These are phyloP conservation scores for Ascosphaera aggregata DNA, from an alignment of 2,329 filamentous ascomycete species.

Conservation along the genomic window DNA sequence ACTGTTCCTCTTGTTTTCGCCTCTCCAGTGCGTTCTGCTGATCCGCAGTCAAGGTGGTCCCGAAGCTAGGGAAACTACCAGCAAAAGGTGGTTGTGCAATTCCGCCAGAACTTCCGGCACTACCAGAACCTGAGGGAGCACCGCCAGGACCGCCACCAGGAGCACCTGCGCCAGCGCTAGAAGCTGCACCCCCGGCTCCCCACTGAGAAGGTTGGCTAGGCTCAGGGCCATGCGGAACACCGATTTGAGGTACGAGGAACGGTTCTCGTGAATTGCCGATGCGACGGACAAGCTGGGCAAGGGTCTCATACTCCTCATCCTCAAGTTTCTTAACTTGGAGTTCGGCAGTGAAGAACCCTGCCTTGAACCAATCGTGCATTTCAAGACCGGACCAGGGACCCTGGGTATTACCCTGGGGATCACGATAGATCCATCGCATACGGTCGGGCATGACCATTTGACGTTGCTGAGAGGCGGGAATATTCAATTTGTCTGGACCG, in stretches of 20 bases:
- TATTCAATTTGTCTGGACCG: no score
- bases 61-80: slow-evolving; percentile 85
- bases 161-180: slow-evolving; percentile 12
- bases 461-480: slow-evolving; percentile 45
- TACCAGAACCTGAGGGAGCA: slow-evolving; percentile 9
- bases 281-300: slow-evolving; percentile 80
- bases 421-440: slow-evolving; percentile 96
- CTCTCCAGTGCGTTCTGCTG: slow-evolving; percentile 95
- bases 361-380: slow-evolving; percentile 99
- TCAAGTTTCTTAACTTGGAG: slow-evolving; percentile 87
- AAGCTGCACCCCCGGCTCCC: slow-evolving; percentile 11
- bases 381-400: slow-evolving; percentile 90
- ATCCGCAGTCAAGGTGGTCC: slow-evolving; percentile 84
- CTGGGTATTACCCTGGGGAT: slow-evolving; percentile 77
- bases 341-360: slow-evolving; percentile 89
- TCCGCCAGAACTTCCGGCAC: slow-evolving; percentile 29
- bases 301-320: slow-evolving; percentile 78
- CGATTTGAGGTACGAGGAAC: slow-evolving; percentile 92
- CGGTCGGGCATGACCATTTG: slow-evolving; percentile 98
- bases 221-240: slow-evolving; percentile 69
- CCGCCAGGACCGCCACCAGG: not conserved
- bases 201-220: slow-evolving; percentile 18
- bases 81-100: slow-evolving; percentile 72
- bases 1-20: slow-evolving; percentile 94
- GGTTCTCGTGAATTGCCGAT: slow-evolving; percentile 96